phyloP scores from a whole-genome alignment of 345 rosid genomes.

The Anastatica hierochuntica region DNA sequence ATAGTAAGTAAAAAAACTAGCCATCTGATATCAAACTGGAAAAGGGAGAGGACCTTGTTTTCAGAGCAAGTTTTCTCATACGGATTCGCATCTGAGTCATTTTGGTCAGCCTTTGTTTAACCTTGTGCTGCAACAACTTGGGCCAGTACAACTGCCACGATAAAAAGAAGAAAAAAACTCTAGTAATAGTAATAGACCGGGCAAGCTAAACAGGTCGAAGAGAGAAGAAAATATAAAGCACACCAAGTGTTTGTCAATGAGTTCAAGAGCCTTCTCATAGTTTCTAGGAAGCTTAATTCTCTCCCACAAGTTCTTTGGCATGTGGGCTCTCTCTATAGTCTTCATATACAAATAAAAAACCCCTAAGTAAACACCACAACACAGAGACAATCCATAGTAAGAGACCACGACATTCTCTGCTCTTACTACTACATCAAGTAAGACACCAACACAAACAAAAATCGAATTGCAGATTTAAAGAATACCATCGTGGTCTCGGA shows the following conservation, averaged over 20 bases:
- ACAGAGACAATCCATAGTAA: background rate
- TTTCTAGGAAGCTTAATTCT: conserved; percentile 72
- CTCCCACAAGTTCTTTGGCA: conserved; percentile 85
- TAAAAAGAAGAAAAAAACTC: background rate
- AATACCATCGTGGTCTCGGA: conserved; percentile 81
- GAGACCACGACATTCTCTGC: conserved; percentile 6
- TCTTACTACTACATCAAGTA: too few relatives aligned
- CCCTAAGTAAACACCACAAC: conserved; percentile 32
- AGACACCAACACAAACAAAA: too few relatives aligned
- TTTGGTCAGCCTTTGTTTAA: conserved; percentile 85
- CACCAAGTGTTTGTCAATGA: conserved; percentile 89
- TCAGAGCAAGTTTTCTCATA: conserved; percentile 82
- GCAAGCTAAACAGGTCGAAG: too few relatives aligned
- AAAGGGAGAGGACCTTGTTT: conserved; percentile 49
- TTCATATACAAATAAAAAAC: conserved; percentile 89
- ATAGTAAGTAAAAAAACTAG: background rate
- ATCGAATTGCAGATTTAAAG: background rate
- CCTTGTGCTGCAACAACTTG: conserved; percentile 75
- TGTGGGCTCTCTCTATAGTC: conserved; percentile 94
- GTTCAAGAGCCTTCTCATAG: conserved; percentile 86
- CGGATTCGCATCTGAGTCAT: conserved; percentile 99
- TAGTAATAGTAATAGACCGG: too few relatives aligned
- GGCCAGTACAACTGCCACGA: conserved; percentile 74
- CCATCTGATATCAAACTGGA: background rate
- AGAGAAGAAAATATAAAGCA: too few relatives aligned